Evolutionary conservation across 805 yeast genomes (phyloP).

Genomic region (Citeromyces nyonsensis): DNA sequence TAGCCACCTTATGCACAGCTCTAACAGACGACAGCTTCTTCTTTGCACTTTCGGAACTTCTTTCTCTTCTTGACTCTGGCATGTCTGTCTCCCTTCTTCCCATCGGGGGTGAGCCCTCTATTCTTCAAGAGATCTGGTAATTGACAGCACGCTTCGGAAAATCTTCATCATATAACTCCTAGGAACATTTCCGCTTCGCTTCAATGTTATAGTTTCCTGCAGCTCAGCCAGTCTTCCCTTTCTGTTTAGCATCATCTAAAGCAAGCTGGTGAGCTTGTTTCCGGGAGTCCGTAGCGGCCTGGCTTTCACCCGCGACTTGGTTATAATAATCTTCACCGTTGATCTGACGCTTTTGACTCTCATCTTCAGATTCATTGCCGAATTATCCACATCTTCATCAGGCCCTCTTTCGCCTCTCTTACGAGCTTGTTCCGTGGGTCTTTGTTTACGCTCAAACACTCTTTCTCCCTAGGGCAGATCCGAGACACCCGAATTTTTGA

Average conservation of each 20-base stretch:
- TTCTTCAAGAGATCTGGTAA: constrained; percentile 90
- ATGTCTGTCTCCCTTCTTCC: constrained; percentile 89
- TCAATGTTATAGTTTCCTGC: constrained; percentile 38
- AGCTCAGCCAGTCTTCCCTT: constrained; percentile 69
- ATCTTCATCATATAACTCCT: too few species aligned
- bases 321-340: constrained; percentile 46
- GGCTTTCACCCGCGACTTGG: constrained; percentile 28
- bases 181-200: too few species aligned
- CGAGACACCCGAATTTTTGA: constrained; percentile 61
- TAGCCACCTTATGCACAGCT: constrained; percentile 66
- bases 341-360: constrained; percentile 20
- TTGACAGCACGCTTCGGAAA: constrained; percentile 89
- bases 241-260: constrained; percentile 65
- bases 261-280: constrained; percentile 55
- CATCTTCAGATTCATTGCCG: constrained; percentile 35
- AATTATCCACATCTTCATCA: constrained; percentile 40
- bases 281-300: constrained; percentile 35
- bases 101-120: constrained; percentile 86
- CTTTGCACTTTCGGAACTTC: constrained; percentile 87
- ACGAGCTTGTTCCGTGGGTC: constrained; percentile 78
- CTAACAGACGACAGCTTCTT: constrained; percentile 86
- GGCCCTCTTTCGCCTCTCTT: constrained; percentile 53
- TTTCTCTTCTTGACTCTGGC: constrained; percentile 97
- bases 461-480: constrained; percentile 90
- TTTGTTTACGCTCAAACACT: constrained; percentile 76